Conservation (phyloP, 192 early-diverging fungal species). For the Coemansia sp. region DNA sequence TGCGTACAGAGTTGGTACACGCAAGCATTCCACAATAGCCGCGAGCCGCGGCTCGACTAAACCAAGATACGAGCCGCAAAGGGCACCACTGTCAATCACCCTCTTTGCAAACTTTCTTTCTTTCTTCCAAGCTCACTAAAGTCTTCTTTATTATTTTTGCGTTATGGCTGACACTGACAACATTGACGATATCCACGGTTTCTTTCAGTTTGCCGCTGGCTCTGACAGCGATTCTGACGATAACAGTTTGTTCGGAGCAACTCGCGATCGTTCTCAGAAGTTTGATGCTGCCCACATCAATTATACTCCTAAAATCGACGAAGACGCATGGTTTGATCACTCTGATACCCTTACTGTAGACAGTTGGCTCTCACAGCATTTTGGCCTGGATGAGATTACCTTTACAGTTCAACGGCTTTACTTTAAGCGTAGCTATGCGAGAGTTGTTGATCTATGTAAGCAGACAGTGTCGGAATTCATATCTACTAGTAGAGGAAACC, state of each 20-base stretch:
- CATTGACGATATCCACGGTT: slow-evolving; percentile 44
- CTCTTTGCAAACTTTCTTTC: no score
- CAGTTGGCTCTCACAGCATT: slow-evolving; percentile 25
- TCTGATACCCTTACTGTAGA: not conserved
- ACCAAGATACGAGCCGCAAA: no score
- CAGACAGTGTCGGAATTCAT: slow-evolving; percentile 16
- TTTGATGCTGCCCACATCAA: slow-evolving; percentile 36
- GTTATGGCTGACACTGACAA: not conserved
- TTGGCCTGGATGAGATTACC: slow-evolving; percentile 32
- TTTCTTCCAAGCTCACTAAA: no score
- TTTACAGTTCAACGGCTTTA: slow-evolving; percentile 41
- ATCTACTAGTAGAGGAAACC: not conserved
- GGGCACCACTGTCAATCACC: no score
- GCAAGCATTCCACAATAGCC: no score
- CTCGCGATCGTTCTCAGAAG: slow-evolving; percentile 19
- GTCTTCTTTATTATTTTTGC: no score
- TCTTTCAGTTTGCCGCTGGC: slow-evolving; percentile 48
- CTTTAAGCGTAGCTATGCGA: slow-evolving; percentile 17
- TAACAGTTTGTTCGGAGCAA: slow-evolving; percentile 29
- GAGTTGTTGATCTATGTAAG: slow-evolving; percentile 17
- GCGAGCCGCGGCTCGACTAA: no score
- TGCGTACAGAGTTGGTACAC: no score
- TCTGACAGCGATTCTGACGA: slow-evolving; percentile 39
- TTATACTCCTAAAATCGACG: slow-evolving; percentile 37
- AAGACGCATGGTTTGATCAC: slow-evolving; percentile 44